phyloP scores from a whole-genome alignment of 2,329 filamentous ascomycete species.

The Epichloe sibirici region DNA sequence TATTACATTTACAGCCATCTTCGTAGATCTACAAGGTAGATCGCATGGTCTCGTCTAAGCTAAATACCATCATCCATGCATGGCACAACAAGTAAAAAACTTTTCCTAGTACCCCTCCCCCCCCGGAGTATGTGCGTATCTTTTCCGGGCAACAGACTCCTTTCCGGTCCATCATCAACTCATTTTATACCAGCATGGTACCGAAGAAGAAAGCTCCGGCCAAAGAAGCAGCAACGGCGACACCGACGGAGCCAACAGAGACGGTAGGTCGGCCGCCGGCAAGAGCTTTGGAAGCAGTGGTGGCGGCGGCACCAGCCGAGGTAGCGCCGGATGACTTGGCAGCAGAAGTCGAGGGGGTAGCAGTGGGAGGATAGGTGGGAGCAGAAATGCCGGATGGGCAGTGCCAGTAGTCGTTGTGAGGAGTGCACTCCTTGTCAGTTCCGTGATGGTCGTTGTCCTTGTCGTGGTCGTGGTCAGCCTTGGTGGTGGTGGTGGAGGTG shows the following conservation, averaged over 20 bases:
- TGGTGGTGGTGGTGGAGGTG: not conserved
- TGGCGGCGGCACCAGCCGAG: not conserved
- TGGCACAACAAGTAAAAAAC: too few species aligned
- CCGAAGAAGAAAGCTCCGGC: constrained; percentile 8
- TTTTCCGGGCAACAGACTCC: too few species aligned
- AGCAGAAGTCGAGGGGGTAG: not conserved
- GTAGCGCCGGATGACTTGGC: not conserved
- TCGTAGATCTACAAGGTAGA: not conserved
- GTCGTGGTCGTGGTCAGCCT: not conserved
- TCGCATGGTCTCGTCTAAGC: not conserved
- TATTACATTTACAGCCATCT: too few species aligned
- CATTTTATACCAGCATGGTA: constrained; percentile 4
- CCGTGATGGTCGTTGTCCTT: constrained; percentile 3
- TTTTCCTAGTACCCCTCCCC: too few species aligned
- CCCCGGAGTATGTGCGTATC: too few species aligned
- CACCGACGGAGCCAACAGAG: constrained; percentile 2
- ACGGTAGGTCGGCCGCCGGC: constrained; percentile 1
- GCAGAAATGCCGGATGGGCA: constrained; percentile 10
- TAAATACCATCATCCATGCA: not conserved
- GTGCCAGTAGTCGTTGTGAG: constrained; percentile 8
- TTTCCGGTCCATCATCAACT: not conserved
- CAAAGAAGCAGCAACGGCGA: constrained; percentile 4
- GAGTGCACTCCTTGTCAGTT: constrained; percentile 6
- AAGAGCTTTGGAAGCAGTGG: not conserved
- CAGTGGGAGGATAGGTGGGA: constrained; percentile 1